Base-by-base conservation (phyloP, 2,329 filamentous ascomycete species). In the Bertia moriformis region DNA sequence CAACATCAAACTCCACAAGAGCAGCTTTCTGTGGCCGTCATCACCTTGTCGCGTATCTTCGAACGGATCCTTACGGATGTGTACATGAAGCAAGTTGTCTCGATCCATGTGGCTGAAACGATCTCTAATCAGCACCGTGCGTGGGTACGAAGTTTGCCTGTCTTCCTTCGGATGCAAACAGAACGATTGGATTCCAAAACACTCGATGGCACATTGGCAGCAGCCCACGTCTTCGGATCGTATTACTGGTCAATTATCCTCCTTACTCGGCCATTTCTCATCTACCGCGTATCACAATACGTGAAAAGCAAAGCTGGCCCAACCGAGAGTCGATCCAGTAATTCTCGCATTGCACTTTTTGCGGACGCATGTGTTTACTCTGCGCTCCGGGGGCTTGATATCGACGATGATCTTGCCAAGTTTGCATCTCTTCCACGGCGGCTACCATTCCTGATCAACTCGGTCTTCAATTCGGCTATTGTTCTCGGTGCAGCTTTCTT, bases 161-260 rank as follows among this genome's bases (percentile, higher is more conserved):
- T 60, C 2, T 58, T 66, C 5, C 55, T 67, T 3, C 64, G 66
- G 36, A 55, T 63, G 20, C 66, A 67, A 55, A 51, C 56, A 49
- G 46, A 66, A 53, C 50, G 51, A 40, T 32, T 66, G 46, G 63
- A 64, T 50, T 40, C 57, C 43, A 10, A 56, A 10, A 49, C 58
- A 15, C 49, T 56, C 37, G 48, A 57, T 27, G 54, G 49, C 19
- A 55, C 55, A 4, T 48, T 67, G 4, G 63, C 64, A 2, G 61
- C 65, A 4, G 65, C 63, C n/a, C 66, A 68, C 32, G 58, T 65
- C 1, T 56, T 69, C 13, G 62, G 62, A 20, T 60, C 66, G 3
- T 71, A 70, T 41, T 69, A 69, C 46, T 71, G 67, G 53, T 66
- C 63, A 1, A 69, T 71, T 33, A 69, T 70, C 49, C 52, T 71